Evolutionary conservation across 2,329 filamentous ascomycete genomes (phyloP), one percentile per base, ranked within the genome.

Genomic region (Hypocrella siamensis): DNA sequence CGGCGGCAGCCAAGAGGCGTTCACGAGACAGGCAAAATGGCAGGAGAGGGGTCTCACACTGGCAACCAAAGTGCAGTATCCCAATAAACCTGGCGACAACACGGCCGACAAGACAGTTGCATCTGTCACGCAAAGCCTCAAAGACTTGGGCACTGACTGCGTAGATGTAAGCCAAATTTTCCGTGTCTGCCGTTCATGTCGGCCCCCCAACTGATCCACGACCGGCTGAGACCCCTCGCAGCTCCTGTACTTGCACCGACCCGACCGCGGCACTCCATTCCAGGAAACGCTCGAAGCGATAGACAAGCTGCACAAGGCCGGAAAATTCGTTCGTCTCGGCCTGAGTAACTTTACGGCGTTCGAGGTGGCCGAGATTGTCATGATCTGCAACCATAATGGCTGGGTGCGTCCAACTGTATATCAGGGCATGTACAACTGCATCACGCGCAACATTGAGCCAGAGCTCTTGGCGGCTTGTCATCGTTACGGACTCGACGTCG

Each of bases 321-420:
- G 84, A 37, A 90, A 88, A 51, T 93, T 94, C 46, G 73, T 83
- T 15, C 68, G 71, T 31, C 60, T 93, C 10, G 85, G 83, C 2
- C 57, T 94, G 36, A 80, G 73, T 44, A 93, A 93, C 57, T 93
- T 76, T 51, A 81, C 84, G 1, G 77, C 84, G 0, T 90, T 79
- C 48, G 85, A 93, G 51, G 80, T 93, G 8, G 84, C 84, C 0
- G 85, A 93, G 56, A 70, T 92, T 8, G 78, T 79, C 35, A 70
- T 83, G 53, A 77, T 75, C 25, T 88, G 80, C 63, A 78, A 78
- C 44, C 73, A 79, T 56, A 76, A 81, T 46, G 70, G 71, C 38
- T 92, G 81, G 81, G 79, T 92, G 12, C 70, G 77, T 25, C 84
- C 84, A 1, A 84, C 79, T 1, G 73, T 92, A 34, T 93, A 83